Conservation (phyloP, 1,284 basidiomycete species). For the Leccinum griseonigrum region DNA sequence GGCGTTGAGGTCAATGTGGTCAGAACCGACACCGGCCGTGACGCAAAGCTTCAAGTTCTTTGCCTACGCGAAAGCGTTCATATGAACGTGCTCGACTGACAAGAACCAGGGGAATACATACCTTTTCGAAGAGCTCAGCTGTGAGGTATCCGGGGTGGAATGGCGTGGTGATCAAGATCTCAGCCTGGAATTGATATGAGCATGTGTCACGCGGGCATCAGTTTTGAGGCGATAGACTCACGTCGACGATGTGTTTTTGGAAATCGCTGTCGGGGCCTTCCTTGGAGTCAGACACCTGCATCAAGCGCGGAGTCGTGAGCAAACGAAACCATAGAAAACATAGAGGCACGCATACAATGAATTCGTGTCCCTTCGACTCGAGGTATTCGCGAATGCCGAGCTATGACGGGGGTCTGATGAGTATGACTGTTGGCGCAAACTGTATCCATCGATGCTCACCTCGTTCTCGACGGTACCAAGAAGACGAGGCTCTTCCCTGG, state of each 20-base stretch:
- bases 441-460: slow-evolving; percentile 36
- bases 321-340: not conserved
- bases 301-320: slow-evolving; percentile 1
- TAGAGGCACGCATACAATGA: slow-evolving; percentile 45
- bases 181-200: slow-evolving; percentile 42
- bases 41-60: slow-evolving; percentile 91
- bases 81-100: not conserved
- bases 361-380: slow-evolving; percentile 76
- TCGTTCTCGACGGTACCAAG: slow-evolving; percentile 91
- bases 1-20: slow-evolving; percentile 90
- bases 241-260: slow-evolving; percentile 85
- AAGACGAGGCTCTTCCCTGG: slow-evolving; percentile 79
- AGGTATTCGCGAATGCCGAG: slow-evolving; percentile 76
- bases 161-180: slow-evolving; percentile 86
- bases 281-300: slow-evolving; percentile 81
- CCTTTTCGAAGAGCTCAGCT: slow-evolving; percentile 71
- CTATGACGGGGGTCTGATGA: slow-evolving; percentile 34
- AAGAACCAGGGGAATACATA: slow-evolving; percentile 17
- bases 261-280: slow-evolving; percentile 86
- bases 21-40: slow-evolving; percentile 94
- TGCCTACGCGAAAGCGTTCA: slow-evolving; percentile 49
- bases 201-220: slow-evolving; percentile 5
- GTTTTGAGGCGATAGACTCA: slow-evolving; percentile 35
- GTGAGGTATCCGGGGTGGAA: slow-evolving; percentile 94
- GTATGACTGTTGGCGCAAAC: not conserved